Percentiles rank a stretch among this genome's conserved stretches.
Conservation (phyloP, 495 filamentous ascomycete species). For the Penicillium cataractarum region DNA sequence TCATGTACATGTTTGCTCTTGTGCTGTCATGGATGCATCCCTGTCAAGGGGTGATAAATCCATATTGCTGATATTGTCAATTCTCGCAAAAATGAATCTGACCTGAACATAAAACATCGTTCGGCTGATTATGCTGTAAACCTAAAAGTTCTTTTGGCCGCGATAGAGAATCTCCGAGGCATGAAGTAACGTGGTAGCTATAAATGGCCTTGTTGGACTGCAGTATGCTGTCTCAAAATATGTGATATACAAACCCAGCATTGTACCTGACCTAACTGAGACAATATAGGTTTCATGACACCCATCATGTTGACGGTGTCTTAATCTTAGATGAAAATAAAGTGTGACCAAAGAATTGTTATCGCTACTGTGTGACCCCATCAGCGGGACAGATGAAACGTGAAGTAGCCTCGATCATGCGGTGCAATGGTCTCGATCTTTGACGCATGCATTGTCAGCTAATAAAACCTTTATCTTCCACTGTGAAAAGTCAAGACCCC, state of each 20-base stretch:
- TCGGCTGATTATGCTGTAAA: no score
- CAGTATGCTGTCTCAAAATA: conserved; percentile 11
- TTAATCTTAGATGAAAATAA: background rate
- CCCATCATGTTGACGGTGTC: background rate
- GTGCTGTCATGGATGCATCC: conserved; percentile 13
- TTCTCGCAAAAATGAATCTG: conserved; percentile 25
- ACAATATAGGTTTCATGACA: conserved; percentile 4
- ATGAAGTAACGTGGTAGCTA: background rate
- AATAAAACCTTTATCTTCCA: background rate
- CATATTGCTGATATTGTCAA: conserved; percentile 27
- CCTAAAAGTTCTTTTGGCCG: background rate
- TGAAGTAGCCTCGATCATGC: conserved; percentile 9
- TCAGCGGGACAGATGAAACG: conserved; percentile 18
- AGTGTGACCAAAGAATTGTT: background rate
- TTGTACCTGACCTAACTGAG: background rate
- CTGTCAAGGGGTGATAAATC: conserved; percentile 13
- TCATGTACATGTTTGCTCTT: conserved; percentile 28
- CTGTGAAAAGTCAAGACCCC: background rate
- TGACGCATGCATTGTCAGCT: background rate
- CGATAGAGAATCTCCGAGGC: background rate
- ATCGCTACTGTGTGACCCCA: conserved; percentile 18
- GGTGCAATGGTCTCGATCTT: conserved; percentile 1
- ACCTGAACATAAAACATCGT: conserved; percentile 26
- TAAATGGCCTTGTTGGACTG: conserved; percentile 3
- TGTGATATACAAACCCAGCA: background rate